Evolutionary conservation across 1,139 yeast genomes (phyloP), one percentile per base, ranked within the genome.

Genomic region (Saccharomycopsis hybrid): DNA sequence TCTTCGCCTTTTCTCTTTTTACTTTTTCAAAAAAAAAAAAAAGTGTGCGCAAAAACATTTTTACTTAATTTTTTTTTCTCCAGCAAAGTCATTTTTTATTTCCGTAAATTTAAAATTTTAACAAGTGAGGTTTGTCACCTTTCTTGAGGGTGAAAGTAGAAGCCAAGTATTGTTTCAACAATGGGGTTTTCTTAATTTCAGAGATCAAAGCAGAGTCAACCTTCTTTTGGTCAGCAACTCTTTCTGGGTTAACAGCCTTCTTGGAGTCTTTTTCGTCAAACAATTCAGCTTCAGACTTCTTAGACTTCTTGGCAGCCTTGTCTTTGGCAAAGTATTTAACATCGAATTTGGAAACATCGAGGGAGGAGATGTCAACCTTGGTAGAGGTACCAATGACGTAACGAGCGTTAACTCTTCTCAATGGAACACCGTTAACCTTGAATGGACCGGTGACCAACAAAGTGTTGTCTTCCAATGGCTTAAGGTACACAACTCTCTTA

Each of bases 371-470:
- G 63, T 80, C 74, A 66, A 92, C 87, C 73, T 80, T 76, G 75
- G 98, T 92, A 64, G 97, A 89, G 70, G 98, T 94, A 68, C 97
- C 98, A 77, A 92, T 92, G 67, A 92, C 97, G 78, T 92, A 94
- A 76, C 96, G 89, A 66, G 97, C 84, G 76, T 92, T 92, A 63
- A 92, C 97, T 83, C 98, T 88, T 84, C 97, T 88, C 74, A 92
- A 84, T 74, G 99, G 98, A 64, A 92, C 99, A 82, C 98, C 98
- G 77, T 94, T 94, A 68, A 92, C 88, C 84, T 92, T 94, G 96
- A 92, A 94, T 70, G 99, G 99, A 72, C 99, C 99, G 59, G 97
- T 78, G 62, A 92, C 96, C 72, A 92, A 86, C 70, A 94, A 81
- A 62, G 97, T 92, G 90, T 87, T 88, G 84, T 94, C 98, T 78